Conservation (phyloP, 257 asterid genomes). For the Solanum raphanifolium region DNA sequence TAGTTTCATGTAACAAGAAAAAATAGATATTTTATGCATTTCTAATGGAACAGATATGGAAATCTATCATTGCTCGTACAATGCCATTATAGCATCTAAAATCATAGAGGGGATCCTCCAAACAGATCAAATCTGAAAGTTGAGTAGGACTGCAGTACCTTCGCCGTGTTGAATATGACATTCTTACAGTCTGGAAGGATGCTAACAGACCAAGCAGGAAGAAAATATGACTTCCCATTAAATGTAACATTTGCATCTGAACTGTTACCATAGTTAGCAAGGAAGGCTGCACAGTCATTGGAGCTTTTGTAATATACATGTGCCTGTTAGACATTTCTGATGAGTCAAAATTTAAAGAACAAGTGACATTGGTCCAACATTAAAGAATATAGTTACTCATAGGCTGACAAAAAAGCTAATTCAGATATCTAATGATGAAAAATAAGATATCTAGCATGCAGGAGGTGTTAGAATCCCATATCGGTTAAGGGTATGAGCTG, state of each 20-base stretch:
- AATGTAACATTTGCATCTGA: slow-evolving; percentile 49
- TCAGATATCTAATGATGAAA: not conserved
- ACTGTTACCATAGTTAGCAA: slow-evolving; percentile 56
- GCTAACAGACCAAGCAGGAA: slow-evolving; percentile 92
- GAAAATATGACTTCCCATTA: slow-evolving; percentile 51
- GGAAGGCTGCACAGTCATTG: slow-evolving; percentile 68
- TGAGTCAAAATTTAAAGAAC: not conserved
- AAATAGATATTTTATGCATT: not conserved
- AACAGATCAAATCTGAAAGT: no score
- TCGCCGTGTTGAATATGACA: slow-evolving; percentile 66
- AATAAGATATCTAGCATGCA: not conserved
- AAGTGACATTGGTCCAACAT: not conserved
- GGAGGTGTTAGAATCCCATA: not conserved
- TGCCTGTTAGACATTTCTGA: slow-evolving; percentile 36
- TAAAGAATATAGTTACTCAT: not conserved
- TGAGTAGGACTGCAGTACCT: slow-evolving; percentile 27
- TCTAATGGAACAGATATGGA: not conserved
- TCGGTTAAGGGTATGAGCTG: not conserved
- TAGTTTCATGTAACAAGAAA: not conserved
- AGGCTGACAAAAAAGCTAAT: not conserved
- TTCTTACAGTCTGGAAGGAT: slow-evolving; percentile 73
- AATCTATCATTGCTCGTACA: no score
- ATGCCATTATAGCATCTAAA: no score
- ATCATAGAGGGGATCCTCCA: no score
- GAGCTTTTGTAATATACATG: slow-evolving; percentile 57